These are phyloP conservation scores for Phylloporus arenicola DNA, from an alignment of 768 basidiomycete species.

Conservation along the genomic window DNA sequence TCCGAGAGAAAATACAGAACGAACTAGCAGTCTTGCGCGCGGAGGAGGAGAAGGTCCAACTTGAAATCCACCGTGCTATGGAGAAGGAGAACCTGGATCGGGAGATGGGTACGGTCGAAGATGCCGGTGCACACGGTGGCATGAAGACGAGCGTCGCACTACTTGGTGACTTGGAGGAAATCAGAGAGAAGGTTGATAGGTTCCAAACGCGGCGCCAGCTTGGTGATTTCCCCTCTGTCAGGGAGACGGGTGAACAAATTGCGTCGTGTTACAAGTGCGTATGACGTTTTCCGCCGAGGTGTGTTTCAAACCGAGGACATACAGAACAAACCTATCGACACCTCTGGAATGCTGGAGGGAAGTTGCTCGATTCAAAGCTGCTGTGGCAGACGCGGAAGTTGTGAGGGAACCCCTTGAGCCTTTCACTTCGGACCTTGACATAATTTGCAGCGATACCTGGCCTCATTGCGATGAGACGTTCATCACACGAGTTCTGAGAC, in stretches of 20 bases:
- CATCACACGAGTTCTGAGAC: neutral
- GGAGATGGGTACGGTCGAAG: slow-evolving; percentile 54
- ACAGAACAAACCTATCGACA: slow-evolving; percentile 39
- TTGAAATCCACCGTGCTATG: slow-evolving; percentile 70
- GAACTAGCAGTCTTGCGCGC: slow-evolving; percentile 62
- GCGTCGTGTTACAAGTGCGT: slow-evolving; percentile 69
- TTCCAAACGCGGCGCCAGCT: slow-evolving; percentile 56
- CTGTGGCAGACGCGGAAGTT: slow-evolving; percentile 65
- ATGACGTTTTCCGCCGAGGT: neutral
- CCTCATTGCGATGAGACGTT: slow-evolving; percentile 43
- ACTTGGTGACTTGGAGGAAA: slow-evolving; percentile 70
- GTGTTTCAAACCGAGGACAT: neutral
- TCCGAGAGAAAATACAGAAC: slow-evolving; percentile 64
- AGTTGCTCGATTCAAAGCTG: slow-evolving; percentile 62
- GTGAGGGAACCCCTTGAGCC: slow-evolving; percentile 33
- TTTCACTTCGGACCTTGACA: slow-evolving; percentile 9
- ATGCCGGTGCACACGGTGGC: slow-evolving; percentile 34
- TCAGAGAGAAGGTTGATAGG: slow-evolving; percentile 66
- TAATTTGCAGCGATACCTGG: slow-evolving; percentile 52
- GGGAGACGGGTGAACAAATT: slow-evolving; percentile 52
- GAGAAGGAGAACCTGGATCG: slow-evolving; percentile 86
- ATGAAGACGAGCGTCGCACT: slow-evolving; percentile 58
- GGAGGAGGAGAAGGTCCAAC: slow-evolving; percentile 64
- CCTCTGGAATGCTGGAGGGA: slow-evolving; percentile 74
- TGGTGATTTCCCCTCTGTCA: slow-evolving; percentile 50